Base-by-base conservation (phyloP, 192 early-diverging fungal genomes). In the Podila verticillata region DNA sequence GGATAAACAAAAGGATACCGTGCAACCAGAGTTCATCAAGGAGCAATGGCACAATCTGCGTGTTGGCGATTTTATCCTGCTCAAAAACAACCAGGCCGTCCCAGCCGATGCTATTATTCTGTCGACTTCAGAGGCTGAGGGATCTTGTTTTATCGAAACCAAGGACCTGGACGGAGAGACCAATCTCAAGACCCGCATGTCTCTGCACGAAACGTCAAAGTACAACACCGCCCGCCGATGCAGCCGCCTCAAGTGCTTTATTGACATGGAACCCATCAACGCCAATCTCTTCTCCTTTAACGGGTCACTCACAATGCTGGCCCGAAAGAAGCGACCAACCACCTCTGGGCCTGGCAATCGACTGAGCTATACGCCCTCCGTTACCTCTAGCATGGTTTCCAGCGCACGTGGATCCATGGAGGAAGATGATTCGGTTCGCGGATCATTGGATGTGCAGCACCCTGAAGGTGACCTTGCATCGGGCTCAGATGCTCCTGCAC, bases 91-190 rank as follows among this genome's bases (percentile, higher is more conserved):
- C 70, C 94, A 97, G 66, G 85, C 88, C 7, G 90, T 95, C 20
- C 96, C 96, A 0, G 93, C 96, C 0, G 96, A 97, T 68, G 85
- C 95, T 35, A 83, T 96, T 29, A 86, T 97, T 47, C 72, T 97
- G 32, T 87, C 95, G 4, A 93, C 95, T 5, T 91, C 91, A 7
- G 93, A 95, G 49, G 87, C 88, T 6, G 93, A 95, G 51, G 87
- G 87, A 17, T 74, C 89, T 13, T 96, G 94, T 73, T 97, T 92
- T 77, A 89, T 97, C 22, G 97, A 98, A 81, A 99, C 97, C 7
- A 96, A 95, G 74, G 96, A 97, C 79, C 75, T 99, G 60, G 97
- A 99, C 68, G 97, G 97, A 44, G 97, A 99, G 82, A 99, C 97
- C n/a, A 99, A 99, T 73, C 81, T 99, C 7, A 99, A 99, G 84